Conservation (phyloP, 495 filamentous ascomycete species). For the Aspergillus nidulans region DNA sequence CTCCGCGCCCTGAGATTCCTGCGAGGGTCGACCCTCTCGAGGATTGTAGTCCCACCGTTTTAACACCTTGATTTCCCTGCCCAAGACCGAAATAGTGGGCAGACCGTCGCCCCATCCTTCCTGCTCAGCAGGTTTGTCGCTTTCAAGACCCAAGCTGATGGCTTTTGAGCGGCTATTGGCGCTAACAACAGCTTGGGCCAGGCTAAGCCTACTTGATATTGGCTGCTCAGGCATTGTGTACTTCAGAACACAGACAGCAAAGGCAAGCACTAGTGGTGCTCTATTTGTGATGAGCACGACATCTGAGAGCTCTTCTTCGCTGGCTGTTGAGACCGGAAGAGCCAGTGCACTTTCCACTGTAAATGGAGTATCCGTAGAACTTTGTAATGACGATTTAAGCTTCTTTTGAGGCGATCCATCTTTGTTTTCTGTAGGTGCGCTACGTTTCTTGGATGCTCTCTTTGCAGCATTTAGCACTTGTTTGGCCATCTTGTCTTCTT, state of each 20-base stretch:
- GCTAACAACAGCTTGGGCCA: slow-evolving; percentile 76
- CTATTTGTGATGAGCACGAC: slow-evolving; percentile 68
- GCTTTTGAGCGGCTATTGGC: slow-evolving; percentile 72
- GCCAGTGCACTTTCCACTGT: slow-evolving; percentile 62
- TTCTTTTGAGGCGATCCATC: slow-evolving; percentile 19
- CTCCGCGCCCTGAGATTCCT: slow-evolving; percentile 3
- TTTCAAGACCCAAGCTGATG: slow-evolving; percentile 66
- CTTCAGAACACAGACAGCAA: slow-evolving; percentile 66
- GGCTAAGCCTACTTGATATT: slow-evolving; percentile 70
- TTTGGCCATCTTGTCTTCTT: slow-evolving; percentile 68
- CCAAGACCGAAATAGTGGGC: slow-evolving; percentile 64
- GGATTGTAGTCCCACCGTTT: slow-evolving; percentile 74
- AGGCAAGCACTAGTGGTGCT: slow-evolving; percentile 76
- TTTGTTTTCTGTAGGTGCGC: slow-evolving; percentile 29
- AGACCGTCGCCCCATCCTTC: slow-evolving; percentile 74
- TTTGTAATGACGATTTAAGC: slow-evolving; percentile 9
- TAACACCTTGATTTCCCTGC: slow-evolving; percentile 65
- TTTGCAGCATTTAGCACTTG: slow-evolving; percentile 56
- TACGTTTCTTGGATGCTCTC: slow-evolving; percentile 59
- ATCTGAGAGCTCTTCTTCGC: slow-evolving; percentile 55
- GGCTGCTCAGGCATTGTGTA: slow-evolving; percentile 82
- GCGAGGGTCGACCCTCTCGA: slow-evolving; percentile 38
- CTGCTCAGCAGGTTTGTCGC: slow-evolving; percentile 59
- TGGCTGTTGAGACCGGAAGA: slow-evolving; percentile 48
- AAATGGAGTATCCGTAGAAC: slow-evolving; percentile 42